Base-by-base conservation (phyloP, 176 grass and related monocot genomes). In the Ensete ventricosum region DNA sequence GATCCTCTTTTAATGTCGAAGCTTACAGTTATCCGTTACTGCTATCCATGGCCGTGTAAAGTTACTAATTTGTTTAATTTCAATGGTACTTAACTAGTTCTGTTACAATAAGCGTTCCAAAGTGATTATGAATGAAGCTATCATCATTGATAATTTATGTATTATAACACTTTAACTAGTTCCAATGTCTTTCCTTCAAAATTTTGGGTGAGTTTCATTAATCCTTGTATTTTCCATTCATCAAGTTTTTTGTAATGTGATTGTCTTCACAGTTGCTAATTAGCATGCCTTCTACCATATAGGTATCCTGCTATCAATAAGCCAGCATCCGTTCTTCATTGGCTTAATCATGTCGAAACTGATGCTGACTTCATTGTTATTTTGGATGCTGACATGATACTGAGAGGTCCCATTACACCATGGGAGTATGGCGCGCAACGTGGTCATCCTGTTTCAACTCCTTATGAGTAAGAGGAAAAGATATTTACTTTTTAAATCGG, bases 261-360 rank as follows among this genome's bases (percentile, higher is more conserved):
- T 60, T 19, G n/a, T 60, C 14, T 14, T 7, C 7, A 60, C 17
- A 19, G 14, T 16, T 52, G 16, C 17, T 70, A 49, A 3, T 70
- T 19, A 65, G 24, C 12, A 75, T 64, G 49, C 62, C 25, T 54
- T 86, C 20, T 71, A 59, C 49, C n/a, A 50, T 63, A 65, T 52
- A 99, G 95, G 95, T 94, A 94, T 53, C 95, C 95, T 55, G 95
- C 95, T 57, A 99, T 99, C 27, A 99, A 99, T 85, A 99, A 99
- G 85, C 95, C 95, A 80, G 88, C 90, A 80, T 88, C 88, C 74
- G 86, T 99, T 85, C 86, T 99, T 55, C 90, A 94, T 85, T 99
- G 95, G 95, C 81, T 99, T 66, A 87, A 93, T 60, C 95, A 98
- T 83, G 90, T 91, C 54, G 55, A 89, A 60, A 89, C 88, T 55